Evolutionary conservation across 2,329 filamentous ascomycete species (phyloP).

Genomic region (Setomelanomma holmii): DNA sequence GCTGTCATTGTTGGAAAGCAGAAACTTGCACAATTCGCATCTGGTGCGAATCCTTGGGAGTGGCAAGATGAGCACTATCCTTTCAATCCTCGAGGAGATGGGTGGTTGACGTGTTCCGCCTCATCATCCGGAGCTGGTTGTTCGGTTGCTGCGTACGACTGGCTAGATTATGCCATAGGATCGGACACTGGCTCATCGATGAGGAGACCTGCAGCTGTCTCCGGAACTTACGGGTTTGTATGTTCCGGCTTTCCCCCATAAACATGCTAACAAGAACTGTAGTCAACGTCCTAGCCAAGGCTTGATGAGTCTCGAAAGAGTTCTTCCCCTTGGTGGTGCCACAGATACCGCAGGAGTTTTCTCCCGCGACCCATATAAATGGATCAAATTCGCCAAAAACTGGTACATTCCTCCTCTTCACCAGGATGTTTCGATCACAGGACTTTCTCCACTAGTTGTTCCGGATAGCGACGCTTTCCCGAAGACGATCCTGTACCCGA

Average conservation of each 20-base stretch:
- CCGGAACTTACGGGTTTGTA: conserved; percentile 52
- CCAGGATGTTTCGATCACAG: conserved; percentile 47
- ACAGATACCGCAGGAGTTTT: conserved; percentile 39
- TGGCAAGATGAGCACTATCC: conserved; percentile 47
- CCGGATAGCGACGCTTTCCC: conserved; percentile 47
- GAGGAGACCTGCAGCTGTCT: conserved; percentile 53
- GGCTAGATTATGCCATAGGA: conserved; percentile 56
- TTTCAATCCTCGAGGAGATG: conserved; percentile 52
- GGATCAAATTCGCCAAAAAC: conserved; percentile 48
- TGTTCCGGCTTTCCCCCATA: neutral
- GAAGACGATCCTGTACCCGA: conserved; percentile 50
- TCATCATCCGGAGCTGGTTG: conserved; percentile 49
- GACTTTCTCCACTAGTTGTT: conserved; percentile 45
- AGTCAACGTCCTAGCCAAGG: conserved; percentile 35
- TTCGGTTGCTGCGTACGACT: conserved; percentile 52
- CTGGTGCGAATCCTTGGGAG: conserved; percentile 34
- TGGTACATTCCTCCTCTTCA: conserved; percentile 49
- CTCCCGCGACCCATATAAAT: conserved; percentile 37
- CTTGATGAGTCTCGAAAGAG: conserved; percentile 31
- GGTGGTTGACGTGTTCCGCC: conserved; percentile 32
- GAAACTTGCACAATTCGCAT: conserved; percentile 58
- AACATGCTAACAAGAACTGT: neutral
- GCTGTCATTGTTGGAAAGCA: conserved; percentile 61
- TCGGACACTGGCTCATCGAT: conserved; percentile 58
- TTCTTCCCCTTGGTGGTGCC: conserved; percentile 29